Conservation (phyloP, 2,329 filamentous ascomycete species). For the Scedosporium apiospermum region DNA sequence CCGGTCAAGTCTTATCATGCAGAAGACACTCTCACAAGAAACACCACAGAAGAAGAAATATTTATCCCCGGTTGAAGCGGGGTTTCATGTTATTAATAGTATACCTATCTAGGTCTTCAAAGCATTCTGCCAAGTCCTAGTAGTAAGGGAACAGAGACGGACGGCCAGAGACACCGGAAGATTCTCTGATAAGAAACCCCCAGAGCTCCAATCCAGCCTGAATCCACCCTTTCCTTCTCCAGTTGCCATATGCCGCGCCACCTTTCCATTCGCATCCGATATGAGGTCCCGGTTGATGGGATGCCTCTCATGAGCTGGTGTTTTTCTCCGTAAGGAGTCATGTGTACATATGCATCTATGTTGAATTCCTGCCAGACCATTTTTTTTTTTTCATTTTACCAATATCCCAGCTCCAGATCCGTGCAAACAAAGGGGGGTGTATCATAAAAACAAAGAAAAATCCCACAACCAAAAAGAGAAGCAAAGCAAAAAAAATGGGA, state of each 20-base stretch:
- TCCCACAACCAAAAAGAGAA: slow-evolving; percentile 6
- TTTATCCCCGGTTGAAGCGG: slow-evolving; percentile 7
- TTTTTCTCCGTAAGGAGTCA: slow-evolving; percentile 5
- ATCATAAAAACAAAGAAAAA: slow-evolving; percentile 8
- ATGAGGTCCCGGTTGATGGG: slow-evolving; percentile 13
- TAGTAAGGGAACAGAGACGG: background rate
- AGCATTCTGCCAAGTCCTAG: background rate
- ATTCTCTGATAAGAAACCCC: background rate
- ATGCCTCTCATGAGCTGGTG: slow-evolving; percentile 11
- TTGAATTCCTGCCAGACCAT: slow-evolving; percentile 12
- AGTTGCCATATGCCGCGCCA: slow-evolving; percentile 3
- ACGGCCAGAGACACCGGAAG: background rate
- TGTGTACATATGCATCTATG: slow-evolving; percentile 10
- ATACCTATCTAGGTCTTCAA: background rate
- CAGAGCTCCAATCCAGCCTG: background rate
- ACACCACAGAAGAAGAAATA: background rate
- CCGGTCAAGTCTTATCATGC: background rate
- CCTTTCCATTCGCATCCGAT: slow-evolving; percentile 2
- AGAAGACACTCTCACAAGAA: background rate
- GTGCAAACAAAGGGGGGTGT: slow-evolving; percentile 8
- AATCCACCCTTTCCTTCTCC: background rate
- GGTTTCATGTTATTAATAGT: slow-evolving; percentile 5
- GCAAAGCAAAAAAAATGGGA: slow-evolving; percentile 8
- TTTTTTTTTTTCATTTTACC: slow-evolving; percentile 11
- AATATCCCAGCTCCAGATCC: slow-evolving; percentile 12